Evolutionary conservation across 208 protist genomes (phyloP).

Genomic region (Trypanosomatidae sp.): DNA sequence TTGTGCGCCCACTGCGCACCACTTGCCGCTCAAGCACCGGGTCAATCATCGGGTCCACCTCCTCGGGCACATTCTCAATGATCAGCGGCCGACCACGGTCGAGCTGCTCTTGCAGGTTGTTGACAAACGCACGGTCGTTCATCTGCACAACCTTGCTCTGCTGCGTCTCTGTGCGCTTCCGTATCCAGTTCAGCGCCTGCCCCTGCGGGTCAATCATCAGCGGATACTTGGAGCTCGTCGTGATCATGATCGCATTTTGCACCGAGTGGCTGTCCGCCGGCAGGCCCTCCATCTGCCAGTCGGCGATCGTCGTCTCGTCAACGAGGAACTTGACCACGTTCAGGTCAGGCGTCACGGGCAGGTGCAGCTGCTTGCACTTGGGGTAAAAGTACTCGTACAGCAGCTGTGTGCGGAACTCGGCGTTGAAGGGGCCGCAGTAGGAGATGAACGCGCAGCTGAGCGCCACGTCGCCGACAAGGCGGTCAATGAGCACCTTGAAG

Average conservation of each 20-base stretch:
- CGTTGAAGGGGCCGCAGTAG: constrained; percentile 98
- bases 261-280: constrained; percentile 98
- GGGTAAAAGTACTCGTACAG: constrained; percentile 89
- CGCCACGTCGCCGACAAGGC: constrained; percentile 95
- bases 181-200: constrained; percentile 96
- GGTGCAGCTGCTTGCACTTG: constrained; percentile 85
- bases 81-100: constrained; percentile 83
- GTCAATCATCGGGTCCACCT: constrained; percentile 97
- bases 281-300: constrained; percentile 97
- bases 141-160: constrained; percentile 87
- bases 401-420: constrained; percentile 91
- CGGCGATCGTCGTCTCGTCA: constrained; percentile 92
- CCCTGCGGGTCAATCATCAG: constrained; percentile 98
- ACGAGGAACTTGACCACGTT: constrained; percentile 95
- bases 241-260: constrained; percentile 99
- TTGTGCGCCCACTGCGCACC: constrained; percentile 56
- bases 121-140: constrained; percentile 89
- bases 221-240: constrained; percentile 91
- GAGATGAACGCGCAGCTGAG: constrained; percentile 97
- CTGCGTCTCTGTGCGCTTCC: constrained; percentile 68
- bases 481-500: constrained; percentile 92
- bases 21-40: constrained; percentile 96
- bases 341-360: constrained; percentile 89
- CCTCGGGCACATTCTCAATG: constrained; percentile 96
- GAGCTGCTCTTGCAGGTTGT: constrained; percentile 92